phyloP scores from a whole-genome alignment of 768 basidiomycete genomes.

The Tricholomella constricta region DNA sequence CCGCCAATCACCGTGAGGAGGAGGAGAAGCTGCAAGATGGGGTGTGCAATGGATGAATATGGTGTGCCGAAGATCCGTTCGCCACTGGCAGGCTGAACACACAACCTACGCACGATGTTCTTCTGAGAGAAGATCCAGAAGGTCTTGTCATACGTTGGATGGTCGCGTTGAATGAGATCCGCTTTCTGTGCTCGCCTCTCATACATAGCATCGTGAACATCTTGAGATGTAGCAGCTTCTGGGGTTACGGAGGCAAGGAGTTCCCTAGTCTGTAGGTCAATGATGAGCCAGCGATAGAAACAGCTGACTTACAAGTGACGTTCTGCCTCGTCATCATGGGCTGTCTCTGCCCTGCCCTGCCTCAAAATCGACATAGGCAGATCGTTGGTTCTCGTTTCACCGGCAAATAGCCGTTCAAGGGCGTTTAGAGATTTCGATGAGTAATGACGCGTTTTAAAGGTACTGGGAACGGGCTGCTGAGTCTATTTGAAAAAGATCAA shows the following conservation, averaged over 20 bases:
- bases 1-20: slow-evolving; percentile 78
- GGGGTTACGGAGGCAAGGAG: slow-evolving; percentile 64
- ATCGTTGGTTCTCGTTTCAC: slow-evolving; percentile 50
- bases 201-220: slow-evolving; percentile 59
- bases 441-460: slow-evolving; percentile 49
- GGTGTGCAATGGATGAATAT: slow-evolving; percentile 62
- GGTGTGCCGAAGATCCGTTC: slow-evolving; percentile 86
- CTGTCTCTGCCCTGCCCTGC: slow-evolving; percentile 37
- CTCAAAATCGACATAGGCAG: slow-evolving; percentile 63
- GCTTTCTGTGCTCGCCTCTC: slow-evolving; percentile 78
- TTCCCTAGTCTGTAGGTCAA: slow-evolving; percentile 47
- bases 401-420: slow-evolving; percentile 68
- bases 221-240: slow-evolving; percentile 50
- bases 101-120: slow-evolving; percentile 68
- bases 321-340: slow-evolving; percentile 60
- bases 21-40: slow-evolving; percentile 74
- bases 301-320: slow-evolving; percentile 62
- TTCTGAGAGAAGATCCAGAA: slow-evolving; percentile 89
- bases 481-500: slow-evolving; percentile 22
- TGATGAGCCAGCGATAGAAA: not conserved
- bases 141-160: slow-evolving; percentile 88
- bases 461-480: slow-evolving; percentile 19
- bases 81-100: slow-evolving; percentile 80
- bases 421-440: slow-evolving; percentile 58
- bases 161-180: slow-evolving; percentile 85